Conservation (phyloP, 345 rosid genomes). For the Sonneratia caseolaris region DNA sequence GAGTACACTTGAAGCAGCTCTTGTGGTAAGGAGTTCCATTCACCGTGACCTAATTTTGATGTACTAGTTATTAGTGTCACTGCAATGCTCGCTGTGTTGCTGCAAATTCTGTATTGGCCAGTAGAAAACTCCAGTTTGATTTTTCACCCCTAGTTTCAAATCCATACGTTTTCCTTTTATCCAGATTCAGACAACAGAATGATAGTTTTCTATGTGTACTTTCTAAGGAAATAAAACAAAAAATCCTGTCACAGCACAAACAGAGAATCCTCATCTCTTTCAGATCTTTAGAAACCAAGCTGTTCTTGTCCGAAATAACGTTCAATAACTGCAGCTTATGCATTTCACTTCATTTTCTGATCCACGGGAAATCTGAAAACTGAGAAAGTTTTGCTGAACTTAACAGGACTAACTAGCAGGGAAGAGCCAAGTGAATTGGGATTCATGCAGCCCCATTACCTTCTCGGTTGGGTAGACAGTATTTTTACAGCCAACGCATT, state of each 20-base stretch:
- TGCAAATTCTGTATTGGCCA: not conserved
- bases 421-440: not conserved
- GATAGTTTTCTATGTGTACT: not conserved
- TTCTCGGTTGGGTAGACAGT: conserved; percentile 92
- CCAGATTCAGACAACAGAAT: not conserved
- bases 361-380: not conserved
- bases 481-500: conserved; percentile 75
- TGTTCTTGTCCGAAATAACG: not conserved
- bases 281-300: too few relatives aligned
- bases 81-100: too few relatives aligned
- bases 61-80: not conserved
- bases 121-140: not conserved
- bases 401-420: not conserved
- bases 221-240: not conserved
- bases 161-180: not conserved
- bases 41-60: conserved; percentile 63
- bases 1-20: conserved; percentile 98
- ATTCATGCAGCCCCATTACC: conserved; percentile 23
- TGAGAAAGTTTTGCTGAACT: not conserved
- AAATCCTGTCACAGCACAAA: not conserved
- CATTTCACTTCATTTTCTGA: not conserved
- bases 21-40: conserved; percentile 90
- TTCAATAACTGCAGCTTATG: not conserved
- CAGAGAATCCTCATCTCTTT: too few relatives aligned
- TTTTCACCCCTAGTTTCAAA: too few relatives aligned